A percentile compares a stretch with the other conserved stretches of the same genome.
Evolutionary conservation across 192 early-diverging fungal genomes (phyloP).

Genomic region (Diversispora epigaea): DNA sequence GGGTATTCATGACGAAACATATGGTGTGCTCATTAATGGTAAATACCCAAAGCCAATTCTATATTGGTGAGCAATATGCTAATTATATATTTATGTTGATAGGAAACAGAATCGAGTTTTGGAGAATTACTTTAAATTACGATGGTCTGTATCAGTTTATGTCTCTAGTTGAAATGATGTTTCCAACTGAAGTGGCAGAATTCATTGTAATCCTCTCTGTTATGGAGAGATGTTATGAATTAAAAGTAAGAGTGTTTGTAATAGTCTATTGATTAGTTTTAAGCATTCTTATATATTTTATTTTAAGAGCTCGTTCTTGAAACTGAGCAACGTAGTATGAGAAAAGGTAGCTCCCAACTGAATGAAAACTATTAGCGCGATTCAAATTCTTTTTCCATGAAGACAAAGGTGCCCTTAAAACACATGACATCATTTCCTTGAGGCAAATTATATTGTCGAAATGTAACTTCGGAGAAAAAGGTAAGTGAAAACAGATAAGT

Average conservation of each 20-base stretch:
- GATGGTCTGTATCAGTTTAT: conserved; percentile 1
- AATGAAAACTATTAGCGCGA: conserved; percentile 8
- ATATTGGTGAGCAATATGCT: conserved; percentile 13
- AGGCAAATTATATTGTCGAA: too few relatives aligned
- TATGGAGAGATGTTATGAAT: conserved; percentile 7
- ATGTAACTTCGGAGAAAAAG: too few relatives aligned
- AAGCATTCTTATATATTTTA: conserved; percentile 9
- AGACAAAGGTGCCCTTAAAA: background rate
- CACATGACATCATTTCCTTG: too few relatives aligned
- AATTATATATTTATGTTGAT: conserved; percentile 17
- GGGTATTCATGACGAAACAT: conserved; percentile 14
- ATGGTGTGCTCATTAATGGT: conserved; percentile 7
- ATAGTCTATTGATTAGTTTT: conserved; percentile 5
- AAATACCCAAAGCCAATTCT: conserved; percentile 2
- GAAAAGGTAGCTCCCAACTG: too few relatives aligned
- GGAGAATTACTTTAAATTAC: background rate
- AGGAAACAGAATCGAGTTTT: conserved; percentile 17
- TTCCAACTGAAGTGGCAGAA: background rate
- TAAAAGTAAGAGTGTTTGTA: conserved; percentile 14
- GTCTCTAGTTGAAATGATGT: conserved; percentile 11
- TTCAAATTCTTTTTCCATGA: background rate
- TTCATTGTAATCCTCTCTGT: conserved; percentile 8
- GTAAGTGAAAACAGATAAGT: too few relatives aligned
- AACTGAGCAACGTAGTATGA: too few relatives aligned
- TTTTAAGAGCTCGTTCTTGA: conserved; percentile 5